Conservation (phyloP, 306 rosid species). For the Prosopis cineraria region DNA sequence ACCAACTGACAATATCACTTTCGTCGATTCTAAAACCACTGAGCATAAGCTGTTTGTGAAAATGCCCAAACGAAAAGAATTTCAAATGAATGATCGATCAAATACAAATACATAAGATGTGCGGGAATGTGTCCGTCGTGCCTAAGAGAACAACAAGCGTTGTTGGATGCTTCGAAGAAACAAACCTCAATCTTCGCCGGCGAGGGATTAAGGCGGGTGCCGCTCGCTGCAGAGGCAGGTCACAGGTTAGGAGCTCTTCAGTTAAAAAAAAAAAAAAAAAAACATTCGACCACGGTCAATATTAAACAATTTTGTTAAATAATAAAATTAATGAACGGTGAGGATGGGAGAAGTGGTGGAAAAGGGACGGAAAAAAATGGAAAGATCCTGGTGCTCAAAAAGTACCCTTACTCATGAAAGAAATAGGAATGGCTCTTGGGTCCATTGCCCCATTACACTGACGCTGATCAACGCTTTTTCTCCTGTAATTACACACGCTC, state of each 20-base stretch:
- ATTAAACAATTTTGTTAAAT: no score
- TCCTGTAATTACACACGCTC: no score
- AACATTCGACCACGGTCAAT: no score
- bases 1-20: neutral
- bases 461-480: no score
- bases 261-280: no score
- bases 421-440: no score
- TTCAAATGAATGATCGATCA: neutral
- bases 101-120: neutral
- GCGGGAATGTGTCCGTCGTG: neutral
- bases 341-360: no score
- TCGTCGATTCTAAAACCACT: neutral
- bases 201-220: neutral
- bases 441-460: no score
- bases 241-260: neutral
- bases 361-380: no score
- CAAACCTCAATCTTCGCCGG: neutral
- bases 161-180: slow-evolving; percentile 6
- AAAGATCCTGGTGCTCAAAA: no score
- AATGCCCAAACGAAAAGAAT: slow-evolving; percentile 39
- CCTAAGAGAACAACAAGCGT: neutral
- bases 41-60: slow-evolving; percentile 41
- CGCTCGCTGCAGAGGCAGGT: neutral
- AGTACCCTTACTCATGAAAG: no score
- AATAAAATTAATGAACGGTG: no score